Conservation (phyloP, 2,329 filamentous ascomycete genomes). For the Fusarium coicis region DNA sequence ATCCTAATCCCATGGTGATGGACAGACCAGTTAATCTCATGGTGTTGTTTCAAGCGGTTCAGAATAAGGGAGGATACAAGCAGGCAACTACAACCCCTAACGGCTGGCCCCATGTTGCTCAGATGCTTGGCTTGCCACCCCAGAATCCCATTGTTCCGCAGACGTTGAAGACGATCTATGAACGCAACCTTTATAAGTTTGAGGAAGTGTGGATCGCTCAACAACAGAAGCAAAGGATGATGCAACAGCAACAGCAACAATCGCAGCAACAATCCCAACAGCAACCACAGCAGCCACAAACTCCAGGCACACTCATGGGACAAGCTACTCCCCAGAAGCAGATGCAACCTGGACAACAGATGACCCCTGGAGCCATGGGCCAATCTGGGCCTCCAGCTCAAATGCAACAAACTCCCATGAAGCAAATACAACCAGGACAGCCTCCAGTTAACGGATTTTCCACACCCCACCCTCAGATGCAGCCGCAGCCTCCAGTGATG, state of each 20-base stretch:
- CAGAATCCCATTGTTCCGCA: conserved; percentile 74
- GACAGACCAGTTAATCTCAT: conserved; percentile 80
- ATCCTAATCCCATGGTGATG: conserved; percentile 77
- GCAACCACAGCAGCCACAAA: conserved; percentile 49
- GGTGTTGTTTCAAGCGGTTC: conserved; percentile 79
- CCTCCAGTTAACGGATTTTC: conserved; percentile 52
- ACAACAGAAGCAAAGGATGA: conserved; percentile 64
- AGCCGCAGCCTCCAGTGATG: conserved; percentile 34
- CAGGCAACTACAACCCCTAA: conserved; percentile 75
- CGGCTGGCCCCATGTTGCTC: conserved; percentile 79
- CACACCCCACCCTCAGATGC: conserved; percentile 47
- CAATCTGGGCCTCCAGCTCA: conserved; percentile 45
- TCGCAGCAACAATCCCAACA: conserved; percentile 52
- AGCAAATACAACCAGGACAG: conserved; percentile 56
- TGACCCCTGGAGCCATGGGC: conserved; percentile 51
- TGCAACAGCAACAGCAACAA: conserved; percentile 59
- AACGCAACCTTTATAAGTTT: conserved; percentile 79
- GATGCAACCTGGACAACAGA: conserved; percentile 49
- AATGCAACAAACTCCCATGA: conserved; percentile 52
- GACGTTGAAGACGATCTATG: conserved; percentile 79
- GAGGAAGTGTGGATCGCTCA: conserved; percentile 74
- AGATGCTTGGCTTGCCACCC: conserved; percentile 69
- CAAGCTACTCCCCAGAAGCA: conserved; percentile 49
- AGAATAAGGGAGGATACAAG: conserved; percentile 81
- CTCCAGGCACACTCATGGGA: conserved; percentile 45